Base-by-base conservation (phyloP, 2,329 filamentous ascomycete species). In the Diaporthe batatas region DNA sequence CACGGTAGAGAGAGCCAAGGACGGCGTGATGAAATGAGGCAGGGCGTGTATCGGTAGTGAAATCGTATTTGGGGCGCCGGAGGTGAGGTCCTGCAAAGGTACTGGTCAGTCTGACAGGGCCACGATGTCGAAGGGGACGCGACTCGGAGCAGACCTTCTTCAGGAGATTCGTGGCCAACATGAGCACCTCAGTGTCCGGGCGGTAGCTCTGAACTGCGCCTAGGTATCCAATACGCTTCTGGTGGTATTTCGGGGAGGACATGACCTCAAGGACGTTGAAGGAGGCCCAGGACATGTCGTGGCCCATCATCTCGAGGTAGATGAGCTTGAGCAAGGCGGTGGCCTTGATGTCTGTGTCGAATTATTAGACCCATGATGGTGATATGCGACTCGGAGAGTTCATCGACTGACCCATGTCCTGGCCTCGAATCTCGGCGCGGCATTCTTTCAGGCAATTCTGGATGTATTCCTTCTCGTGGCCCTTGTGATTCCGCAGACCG, bases 221-320 rank as follows among this genome's bases (percentile, higher is more conserved):
- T 25, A 99, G 87, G 82, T 99, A 99, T 72, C 96, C 96, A 57
- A 98, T 94, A 76, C 96, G 90, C 84, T 99, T 99, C 83, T 98
- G 96, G 77, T 95, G 89, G 82, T 97, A 97, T 81, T 98, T 98
- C 62, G 93, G 88, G 51, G 94, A 97, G 49, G 95, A 97, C 96
- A 99, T 99, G 84, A 99, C 96, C 85, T 99, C 96, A 62, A 99
- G 91, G 68, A 98, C 96, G 82, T 99, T 94, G 84, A 99, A 99
- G 16, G 95, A 95, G 5, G 96, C 96, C 96, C 96, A 99, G 3
- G 96, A 98, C 96, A 99, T 99, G 83, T 98, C 96, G 81, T 98
- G 94, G 18, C 96, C 96, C 77, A 98, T 95, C 96, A 99, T 99
- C 82, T 99, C 96, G 76, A 99, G 90, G 82, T 99, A 99, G 69